Conservation (phyloP, 495 filamentous ascomycete species). For the Neurospora sublineolata region DNA sequence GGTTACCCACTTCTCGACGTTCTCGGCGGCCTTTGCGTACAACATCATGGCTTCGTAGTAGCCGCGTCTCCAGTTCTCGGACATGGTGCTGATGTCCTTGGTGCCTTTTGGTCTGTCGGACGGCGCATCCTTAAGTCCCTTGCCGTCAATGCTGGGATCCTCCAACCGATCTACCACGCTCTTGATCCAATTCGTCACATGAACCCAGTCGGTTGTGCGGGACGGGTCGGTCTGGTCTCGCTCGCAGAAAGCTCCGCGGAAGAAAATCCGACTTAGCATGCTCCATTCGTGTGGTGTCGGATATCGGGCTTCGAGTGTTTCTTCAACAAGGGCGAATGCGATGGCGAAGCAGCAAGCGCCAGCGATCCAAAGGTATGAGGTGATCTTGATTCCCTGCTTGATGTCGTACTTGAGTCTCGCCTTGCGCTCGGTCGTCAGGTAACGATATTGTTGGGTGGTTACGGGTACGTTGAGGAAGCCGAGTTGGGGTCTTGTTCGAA, state of each 20-base stretch:
- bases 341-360: conserved; percentile 40
- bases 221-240: conserved; percentile 42
- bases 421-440: conserved; percentile 66
- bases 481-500: conserved; percentile 54
- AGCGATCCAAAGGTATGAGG: conserved; percentile 43
- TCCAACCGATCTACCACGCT: conserved; percentile 50
- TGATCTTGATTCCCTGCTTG: conserved; percentile 48
- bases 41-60: conserved; percentile 75
- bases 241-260: conserved; percentile 46
- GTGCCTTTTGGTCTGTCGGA: conserved; percentile 17
- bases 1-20: conserved; percentile 62
- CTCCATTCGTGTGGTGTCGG: conserved; percentile 68
- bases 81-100: conserved; percentile 59
- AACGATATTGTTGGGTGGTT: conserved; percentile 38
- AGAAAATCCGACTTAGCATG: conserved; percentile 47
- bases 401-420: conserved; percentile 54
- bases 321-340: conserved; percentile 50
- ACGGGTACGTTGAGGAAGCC: conserved; percentile 55
- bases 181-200: conserved; percentile 42
- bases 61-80: conserved; percentile 68
- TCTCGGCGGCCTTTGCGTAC: conserved; percentile 62
- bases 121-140: conserved; percentile 39
- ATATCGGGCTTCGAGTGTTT: conserved; percentile 59
- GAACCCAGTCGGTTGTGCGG: conserved; percentile 51
- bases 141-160: conserved; percentile 53